Percentiles rank a stretch among this genome's conserved stretches.
These are phyloP conservation scores for Ocimum tenuiflorum DNA, from an alignment of 257 asterid species.

Conservation along the genomic window DNA sequence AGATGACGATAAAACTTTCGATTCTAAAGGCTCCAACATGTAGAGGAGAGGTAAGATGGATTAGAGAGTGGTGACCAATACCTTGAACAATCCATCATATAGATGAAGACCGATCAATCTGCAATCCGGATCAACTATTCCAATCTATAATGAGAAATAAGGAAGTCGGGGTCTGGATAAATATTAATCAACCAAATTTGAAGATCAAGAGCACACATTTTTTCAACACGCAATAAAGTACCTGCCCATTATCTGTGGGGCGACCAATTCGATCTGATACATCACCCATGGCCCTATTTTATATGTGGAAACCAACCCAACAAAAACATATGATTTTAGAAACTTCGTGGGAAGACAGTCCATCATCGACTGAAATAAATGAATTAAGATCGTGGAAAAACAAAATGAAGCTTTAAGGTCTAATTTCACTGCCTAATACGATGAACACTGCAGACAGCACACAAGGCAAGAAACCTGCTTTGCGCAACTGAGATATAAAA, in stretches of 20 bases:
- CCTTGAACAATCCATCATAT: slow-evolving; percentile 87
- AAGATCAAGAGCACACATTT: slow-evolving; percentile 5
- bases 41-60: neutral
- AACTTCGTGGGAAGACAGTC: neutral
- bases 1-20: neutral
- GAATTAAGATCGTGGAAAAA: too few relatives aligned
- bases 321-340: slow-evolving; percentile 10
- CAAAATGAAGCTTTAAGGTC: too few relatives aligned
- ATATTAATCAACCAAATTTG: neutral
- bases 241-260: slow-evolving; percentile 95
- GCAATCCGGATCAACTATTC: slow-evolving; percentile 87
- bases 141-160: slow-evolving; percentile 42
- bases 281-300: slow-evolving; percentile 86
- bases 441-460: too few relatives aligned
- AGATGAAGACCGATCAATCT: slow-evolving; percentile 86
- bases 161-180: slow-evolving; percentile 7
- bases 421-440: too few relatives aligned
- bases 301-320: slow-evolving; percentile 21
- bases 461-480: too few relatives aligned
- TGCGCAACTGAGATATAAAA: neutral
- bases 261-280: slow-evolving; percentile 92
- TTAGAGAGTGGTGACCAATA: slow-evolving; percentile 20
- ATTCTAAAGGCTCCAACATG: neutral
- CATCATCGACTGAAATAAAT: too few relatives aligned
- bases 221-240: slow-evolving; percentile 19